Percentiles rank a stretch among this genome's conserved stretches.
phyloP scores from a whole-genome alignment of 495 filamentous ascomycete species.

The Penicillium alfredii region DNA sequence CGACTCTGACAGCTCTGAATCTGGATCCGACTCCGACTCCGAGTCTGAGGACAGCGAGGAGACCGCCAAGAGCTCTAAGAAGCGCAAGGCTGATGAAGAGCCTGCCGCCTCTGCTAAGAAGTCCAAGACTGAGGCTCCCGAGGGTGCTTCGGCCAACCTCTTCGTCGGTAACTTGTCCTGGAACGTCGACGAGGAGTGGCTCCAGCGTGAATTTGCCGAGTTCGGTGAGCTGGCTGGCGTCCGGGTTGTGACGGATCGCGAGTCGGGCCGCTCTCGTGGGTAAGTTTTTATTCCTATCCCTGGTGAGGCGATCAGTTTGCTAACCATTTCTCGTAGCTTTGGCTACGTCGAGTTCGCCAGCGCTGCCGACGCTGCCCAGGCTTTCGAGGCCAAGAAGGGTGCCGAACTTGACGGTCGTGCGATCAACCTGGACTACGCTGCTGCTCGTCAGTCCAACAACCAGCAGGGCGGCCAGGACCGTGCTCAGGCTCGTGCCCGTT shows the following conservation, averaged over 20 bases:
- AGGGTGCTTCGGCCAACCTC: slow-evolving; percentile 62
- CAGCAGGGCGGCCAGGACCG: slow-evolving; percentile 51
- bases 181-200: slow-evolving; percentile 89
- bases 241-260: slow-evolving; percentile 79
- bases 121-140: slow-evolving; percentile 67
- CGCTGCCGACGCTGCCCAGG: slow-evolving; percentile 64
- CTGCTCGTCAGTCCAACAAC: slow-evolving; percentile 51
- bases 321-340: slow-evolving; percentile 51
- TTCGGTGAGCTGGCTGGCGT: slow-evolving; percentile 72
- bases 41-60: slow-evolving; percentile 43
- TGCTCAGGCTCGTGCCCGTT: slow-evolving; percentile 60
- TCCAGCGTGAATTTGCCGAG: slow-evolving; percentile 76
- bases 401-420: slow-evolving; percentile 75
- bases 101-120: slow-evolving; percentile 67
- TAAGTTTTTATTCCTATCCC: slow-evolving; percentile 27
- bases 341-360: slow-evolving; percentile 90
- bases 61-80: slow-evolving; percentile 58
- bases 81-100: slow-evolving; percentile 81
- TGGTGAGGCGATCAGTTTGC: slow-evolving; percentile 1
- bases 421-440: slow-evolving; percentile 86
- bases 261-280: slow-evolving; percentile 81
- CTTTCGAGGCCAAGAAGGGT: slow-evolving; percentile 74
- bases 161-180: slow-evolving; percentile 94
- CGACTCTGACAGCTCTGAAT: slow-evolving; percentile 30
- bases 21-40: slow-evolving; percentile 46